Base-by-base conservation (phyloP, 176 grass and related monocot species). In the Musa schizocarpa region DNA sequence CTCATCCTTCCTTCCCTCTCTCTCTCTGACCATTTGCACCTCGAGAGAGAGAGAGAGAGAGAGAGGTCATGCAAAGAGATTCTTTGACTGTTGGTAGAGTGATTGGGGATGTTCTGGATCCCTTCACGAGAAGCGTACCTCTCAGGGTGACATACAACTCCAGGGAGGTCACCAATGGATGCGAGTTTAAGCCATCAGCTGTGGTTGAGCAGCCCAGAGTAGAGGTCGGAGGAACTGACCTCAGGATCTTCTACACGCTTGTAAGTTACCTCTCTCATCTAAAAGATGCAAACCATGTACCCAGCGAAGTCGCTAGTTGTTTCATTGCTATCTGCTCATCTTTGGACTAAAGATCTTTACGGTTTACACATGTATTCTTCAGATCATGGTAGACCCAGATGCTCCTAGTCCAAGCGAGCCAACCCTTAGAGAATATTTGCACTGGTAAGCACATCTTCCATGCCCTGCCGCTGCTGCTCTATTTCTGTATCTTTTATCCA, bases 311-410 rank as follows among this genome's bases (percentile, higher is more conserved):
- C 56, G 26, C 25, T 67, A 34, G 75, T 69, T 25, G n/a, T 0
- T 59, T 73, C 27, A 19, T 77, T 11, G 8, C 19, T 76, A 51
- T 12, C 13, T 77, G 55, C 52, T 61, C 22, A 53, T 54, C 2
- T 12, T 82, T 54, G 29, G 43, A 58, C 13, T 52, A 27, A 9
- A 52, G 13, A 24, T 54, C 58, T 25, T 76, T 53, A 57, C 2
- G 50, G 34, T 1, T 61, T 66, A 7, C 50, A 51, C 23, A 54
- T 76, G 48, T 52, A 29, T 53, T 53, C 53, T 25, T 6, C 52
- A 92, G 89, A 50, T 89, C 13, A 88, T 89, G 86, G 86, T 92
- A 48, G 83, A 92, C 57, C 89, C 89, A 22, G 89, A 92, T 77
- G 89, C 89, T 17, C 89, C 89, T 13, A 89, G 81, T 67, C 89